Base-by-base conservation (phyloP, 2,329 filamentous ascomycete species). In the Graphiopsis chlorocephala region DNA sequence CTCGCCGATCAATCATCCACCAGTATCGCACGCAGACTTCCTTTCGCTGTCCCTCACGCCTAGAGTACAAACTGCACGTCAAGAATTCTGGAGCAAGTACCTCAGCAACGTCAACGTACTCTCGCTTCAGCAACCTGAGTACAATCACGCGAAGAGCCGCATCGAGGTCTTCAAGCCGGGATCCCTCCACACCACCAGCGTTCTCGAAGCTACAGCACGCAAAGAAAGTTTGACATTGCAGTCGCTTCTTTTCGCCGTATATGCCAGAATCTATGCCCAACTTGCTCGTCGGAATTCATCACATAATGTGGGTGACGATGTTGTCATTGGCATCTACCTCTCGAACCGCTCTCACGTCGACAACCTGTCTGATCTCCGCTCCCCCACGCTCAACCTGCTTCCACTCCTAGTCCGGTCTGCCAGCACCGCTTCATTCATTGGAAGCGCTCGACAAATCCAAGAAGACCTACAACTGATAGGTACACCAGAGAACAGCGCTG, bases 261-360 rank as follows among this genome's bases (percentile, higher is more conserved):
- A 90, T 68, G 86, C 90, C 2, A 85, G 83, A 67, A 72, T 82
- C 6, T 81, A 84, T 71, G 72, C 76, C 38, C 31, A 25, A 12
- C 62, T 66, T 4, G 65, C 69, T 72, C 79, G 35, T 10, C 50
- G 17, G 31, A 31, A 1, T 31, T 28, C 31, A 25, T 33, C 47
- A 14, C 17, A 56, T 25, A 52, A 2, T n/a, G 60, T 4, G 28
- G 61, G 5, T 6, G 42, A 72, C 6, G 80, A 85, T 45, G 76
- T 91, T 1, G 78, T 92, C 0, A 83, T 97, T 59, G 93, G 93
- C 1, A 77, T 97, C 25, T 97, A 97, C 75, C 84, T 96, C 10
- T 91, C 92, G 48, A 96, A 96, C 74, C 85, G 92, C 60, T 83
- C 84, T 0, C 80, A 84, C 12, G 76, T 83, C 10, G 78, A 83